phyloP scores from a whole-genome alignment of 2,329 filamentous ascomycete species.

The Gaeumannomyces sp. region DNA sequence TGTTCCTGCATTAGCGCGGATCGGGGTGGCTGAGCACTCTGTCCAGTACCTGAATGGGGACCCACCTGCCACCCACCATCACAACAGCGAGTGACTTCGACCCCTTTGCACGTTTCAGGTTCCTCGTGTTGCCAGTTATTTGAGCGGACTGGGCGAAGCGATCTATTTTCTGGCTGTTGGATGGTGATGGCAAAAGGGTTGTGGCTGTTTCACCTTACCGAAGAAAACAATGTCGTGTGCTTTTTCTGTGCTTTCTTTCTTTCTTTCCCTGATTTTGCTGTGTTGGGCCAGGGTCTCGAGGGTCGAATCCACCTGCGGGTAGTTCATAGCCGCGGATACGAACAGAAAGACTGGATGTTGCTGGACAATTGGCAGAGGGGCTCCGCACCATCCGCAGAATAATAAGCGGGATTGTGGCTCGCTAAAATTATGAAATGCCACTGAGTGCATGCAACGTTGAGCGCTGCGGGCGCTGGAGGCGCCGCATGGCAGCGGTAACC shows the following conservation, averaged over 20 bases:
- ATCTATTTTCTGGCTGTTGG: no score
- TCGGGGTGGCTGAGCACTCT: neutral
- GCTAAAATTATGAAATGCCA: neutral
- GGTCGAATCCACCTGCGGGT: neutral
- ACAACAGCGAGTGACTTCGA: neutral
- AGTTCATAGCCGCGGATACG: no score
- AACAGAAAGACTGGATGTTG: neutral
- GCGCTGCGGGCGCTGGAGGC: no score
- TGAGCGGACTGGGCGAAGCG: neutral
- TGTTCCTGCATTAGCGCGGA: neutral
- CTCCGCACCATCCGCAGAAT: neutral
- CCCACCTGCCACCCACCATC: neutral
- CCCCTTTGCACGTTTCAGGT: neutral
- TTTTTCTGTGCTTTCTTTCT: neutral
- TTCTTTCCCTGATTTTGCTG: neutral
- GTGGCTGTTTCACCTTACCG: neutral
- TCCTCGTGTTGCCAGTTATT: neutral
- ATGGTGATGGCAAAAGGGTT: neutral
- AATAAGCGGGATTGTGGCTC: constrained; percentile 1
- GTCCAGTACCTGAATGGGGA: no score
- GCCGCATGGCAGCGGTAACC: no score
- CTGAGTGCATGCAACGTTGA: neutral
- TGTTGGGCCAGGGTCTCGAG: no score
- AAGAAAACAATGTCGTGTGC: neutral
- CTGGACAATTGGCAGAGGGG: neutral